Percentiles rank a stretch among this genome's conserved stretches.
Evolutionary conservation across 352 stramenopile species (phyloP).

Genomic region (Globisporangium spinosum): DNA sequence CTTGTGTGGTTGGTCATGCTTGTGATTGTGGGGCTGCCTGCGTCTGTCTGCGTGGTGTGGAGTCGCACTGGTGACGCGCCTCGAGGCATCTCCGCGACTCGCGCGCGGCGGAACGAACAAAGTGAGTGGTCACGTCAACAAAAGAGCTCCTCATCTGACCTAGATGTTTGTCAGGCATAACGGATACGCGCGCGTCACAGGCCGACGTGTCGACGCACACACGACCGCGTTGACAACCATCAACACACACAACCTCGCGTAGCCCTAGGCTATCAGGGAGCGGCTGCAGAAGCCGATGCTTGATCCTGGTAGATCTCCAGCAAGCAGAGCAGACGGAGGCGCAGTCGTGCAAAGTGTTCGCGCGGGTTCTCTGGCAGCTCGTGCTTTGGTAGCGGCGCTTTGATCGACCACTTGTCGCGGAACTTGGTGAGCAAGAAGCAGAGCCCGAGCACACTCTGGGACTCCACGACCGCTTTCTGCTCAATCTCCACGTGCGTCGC

Average conservation of each 20-base stretch:
- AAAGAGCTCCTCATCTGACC: neutral
- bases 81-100: neutral
- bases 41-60: neutral
- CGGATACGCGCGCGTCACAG: neutral
- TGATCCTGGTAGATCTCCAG: neutral
- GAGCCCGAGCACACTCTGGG: neutral
- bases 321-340: neutral
- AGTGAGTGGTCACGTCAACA: neutral
- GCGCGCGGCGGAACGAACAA: neutral
- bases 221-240: neutral
- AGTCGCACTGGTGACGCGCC: neutral
- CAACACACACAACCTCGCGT: neutral
- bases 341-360: neutral
- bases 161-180: neutral
- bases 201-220: neutral
- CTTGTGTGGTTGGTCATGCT: neutral
- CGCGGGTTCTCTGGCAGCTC: neutral
- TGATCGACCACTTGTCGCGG: neutral
- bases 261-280: neutral
- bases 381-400: neutral
- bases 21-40: too few species aligned
- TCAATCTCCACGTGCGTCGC: neutral
- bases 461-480: neutral
- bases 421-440: neutral
- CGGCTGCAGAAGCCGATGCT: neutral